Conservation (phyloP, 176 grass and related monocot species). For the Themeda triandra region DNA sequence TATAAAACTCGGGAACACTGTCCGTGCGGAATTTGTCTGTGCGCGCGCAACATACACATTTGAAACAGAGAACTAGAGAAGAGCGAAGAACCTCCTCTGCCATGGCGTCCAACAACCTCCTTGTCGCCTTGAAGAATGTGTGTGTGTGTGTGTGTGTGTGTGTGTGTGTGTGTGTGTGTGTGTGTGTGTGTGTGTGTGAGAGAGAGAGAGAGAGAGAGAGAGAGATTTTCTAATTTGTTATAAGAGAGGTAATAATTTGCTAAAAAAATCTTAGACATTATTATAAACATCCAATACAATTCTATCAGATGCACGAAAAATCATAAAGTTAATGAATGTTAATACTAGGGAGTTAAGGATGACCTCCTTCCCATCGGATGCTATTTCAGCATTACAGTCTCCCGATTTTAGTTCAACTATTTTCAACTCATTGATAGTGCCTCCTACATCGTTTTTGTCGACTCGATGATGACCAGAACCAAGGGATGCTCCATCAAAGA, state of each 20-base stretch:
- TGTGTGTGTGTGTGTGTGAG: too few relatives aligned
- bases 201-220: too few relatives aligned
- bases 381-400: neutral
- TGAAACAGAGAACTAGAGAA: neutral
- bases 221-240: neutral
- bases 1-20: neutral
- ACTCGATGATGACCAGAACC: too few relatives aligned
- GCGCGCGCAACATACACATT: neutral
- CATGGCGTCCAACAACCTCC: conserved; percentile 56
- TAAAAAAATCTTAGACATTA: neutral
- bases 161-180: too few relatives aligned
- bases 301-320: neutral
- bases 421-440: neutral
- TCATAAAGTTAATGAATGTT: neutral
- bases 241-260: neutral
- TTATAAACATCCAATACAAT: neutral
- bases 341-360: neutral
- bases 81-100: neutral
- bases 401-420: neutral
- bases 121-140: conserved; percentile 21
- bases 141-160: too few relatives aligned
- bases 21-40: neutral
- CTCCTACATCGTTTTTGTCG: too few relatives aligned
- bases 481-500: too few relatives aligned
- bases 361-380: neutral